Evolutionary conservation across 163 green algal genomes (phyloP).

Genomic region (Trebouxia gelatinosa): DNA sequence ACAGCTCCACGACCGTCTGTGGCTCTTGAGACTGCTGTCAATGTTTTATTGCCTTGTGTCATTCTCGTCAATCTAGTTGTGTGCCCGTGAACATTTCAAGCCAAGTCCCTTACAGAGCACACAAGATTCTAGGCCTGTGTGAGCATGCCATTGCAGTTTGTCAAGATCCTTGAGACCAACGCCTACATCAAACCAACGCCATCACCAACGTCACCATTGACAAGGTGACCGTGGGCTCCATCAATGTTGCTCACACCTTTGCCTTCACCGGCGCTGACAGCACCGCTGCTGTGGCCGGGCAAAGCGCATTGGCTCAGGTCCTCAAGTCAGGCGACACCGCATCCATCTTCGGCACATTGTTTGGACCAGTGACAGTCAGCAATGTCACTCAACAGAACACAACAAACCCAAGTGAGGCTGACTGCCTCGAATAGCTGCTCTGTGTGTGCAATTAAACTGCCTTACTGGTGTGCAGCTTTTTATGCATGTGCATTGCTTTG

Average conservation of each 20-base stretch:
- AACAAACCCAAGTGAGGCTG: neutral
- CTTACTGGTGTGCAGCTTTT: neutral
- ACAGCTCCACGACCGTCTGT: neutral
- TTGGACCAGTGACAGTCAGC: neutral
- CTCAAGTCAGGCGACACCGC: neutral
- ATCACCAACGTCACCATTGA: neutral
- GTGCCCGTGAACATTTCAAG: neutral
- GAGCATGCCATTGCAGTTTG: neutral
- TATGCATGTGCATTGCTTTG: neutral
- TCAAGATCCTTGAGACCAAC: neutral
- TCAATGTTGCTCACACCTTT: conserved; percentile 1
- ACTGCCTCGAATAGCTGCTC: neutral
- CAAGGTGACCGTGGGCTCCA: neutral
- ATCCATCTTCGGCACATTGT: neutral
- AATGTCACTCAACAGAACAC: neutral
- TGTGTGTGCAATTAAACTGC: neutral
- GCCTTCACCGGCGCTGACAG: neutral
- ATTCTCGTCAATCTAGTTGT: neutral
- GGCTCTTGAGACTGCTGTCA: neutral
- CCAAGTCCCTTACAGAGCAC: neutral
- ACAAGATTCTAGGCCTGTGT: neutral
- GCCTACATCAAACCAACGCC: neutral
- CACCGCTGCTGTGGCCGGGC: neutral
- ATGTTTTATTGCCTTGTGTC: neutral
- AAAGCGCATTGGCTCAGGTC: neutral